Conservation (phyloP, 148 eudicot genomes). For the Vaccinium vitisidaea region DNA sequence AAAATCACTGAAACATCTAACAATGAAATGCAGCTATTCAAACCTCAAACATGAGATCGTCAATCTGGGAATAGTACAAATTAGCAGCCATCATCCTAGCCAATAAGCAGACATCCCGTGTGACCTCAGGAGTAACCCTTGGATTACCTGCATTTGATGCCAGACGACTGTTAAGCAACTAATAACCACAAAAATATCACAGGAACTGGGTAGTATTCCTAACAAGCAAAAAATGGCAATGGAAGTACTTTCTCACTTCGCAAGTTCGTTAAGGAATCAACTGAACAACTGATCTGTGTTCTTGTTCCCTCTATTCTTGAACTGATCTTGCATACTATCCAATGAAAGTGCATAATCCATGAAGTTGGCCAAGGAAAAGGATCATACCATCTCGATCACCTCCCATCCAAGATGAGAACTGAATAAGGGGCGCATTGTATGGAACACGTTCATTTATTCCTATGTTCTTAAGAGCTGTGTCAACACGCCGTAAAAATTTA, state of each 20-base stretch:
- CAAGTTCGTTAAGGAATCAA: background rate
- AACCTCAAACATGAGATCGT: constrained; percentile 99
- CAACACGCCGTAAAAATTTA: constrained; percentile 86
- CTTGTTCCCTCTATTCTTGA: background rate
- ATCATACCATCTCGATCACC: constrained; percentile 95
- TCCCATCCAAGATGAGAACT: constrained; percentile 99
- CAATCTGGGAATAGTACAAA: constrained; percentile 90
- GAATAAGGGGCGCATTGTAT: constrained; percentile 95
- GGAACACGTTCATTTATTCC: constrained; percentile 97
- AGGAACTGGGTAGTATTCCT: background rate
- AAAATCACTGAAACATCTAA: background rate
- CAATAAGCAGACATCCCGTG: constrained; percentile 96
- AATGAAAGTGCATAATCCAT: background rate
- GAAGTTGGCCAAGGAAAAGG: constrained; percentile 1
- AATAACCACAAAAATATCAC: background rate
- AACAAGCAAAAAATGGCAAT: background rate
- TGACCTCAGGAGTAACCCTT: constrained; percentile 98
- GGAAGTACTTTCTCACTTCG: background rate
- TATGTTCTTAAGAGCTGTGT: constrained; percentile 92
- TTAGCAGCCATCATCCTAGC: constrained; percentile 99
- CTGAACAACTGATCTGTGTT: background rate
- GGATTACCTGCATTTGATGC: constrained; percentile 69
- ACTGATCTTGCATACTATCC: background rate
- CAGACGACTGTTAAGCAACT: constrained; percentile 17
- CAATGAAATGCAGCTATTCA: background rate